phyloP scores from a whole-genome alignment of 495 filamentous ascomycete genomes.

The Penicillium tannophilum region DNA sequence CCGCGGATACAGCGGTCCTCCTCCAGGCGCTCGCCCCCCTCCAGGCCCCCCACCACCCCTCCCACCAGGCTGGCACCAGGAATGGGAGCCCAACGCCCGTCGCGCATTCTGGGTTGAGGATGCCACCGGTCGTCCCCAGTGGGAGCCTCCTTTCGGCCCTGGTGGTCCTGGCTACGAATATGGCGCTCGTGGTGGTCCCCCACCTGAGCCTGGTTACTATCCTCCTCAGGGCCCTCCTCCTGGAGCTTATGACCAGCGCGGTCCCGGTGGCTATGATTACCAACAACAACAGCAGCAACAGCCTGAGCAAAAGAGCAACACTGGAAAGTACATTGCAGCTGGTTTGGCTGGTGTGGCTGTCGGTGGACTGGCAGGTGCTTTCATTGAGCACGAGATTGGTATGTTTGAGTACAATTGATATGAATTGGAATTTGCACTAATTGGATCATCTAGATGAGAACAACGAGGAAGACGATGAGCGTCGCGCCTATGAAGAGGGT shows the following conservation, averaged over 20 bases:
- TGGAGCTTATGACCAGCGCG: conserved; percentile 12
- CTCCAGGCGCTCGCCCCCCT: conserved; percentile 30
- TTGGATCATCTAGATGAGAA: conserved; percentile 16
- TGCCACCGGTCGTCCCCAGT: conserved; percentile 60
- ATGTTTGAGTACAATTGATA: conserved; percentile 20
- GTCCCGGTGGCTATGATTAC: conserved; percentile 13
- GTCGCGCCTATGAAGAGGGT: conserved; percentile 26
- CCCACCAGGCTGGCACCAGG: conserved; percentile 60
- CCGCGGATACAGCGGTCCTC: conserved; percentile 10
- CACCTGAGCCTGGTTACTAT: conserved; percentile 30
- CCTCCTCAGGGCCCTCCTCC: conserved; percentile 17
- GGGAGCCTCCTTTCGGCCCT: conserved; percentile 49
- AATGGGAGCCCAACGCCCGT: conserved; percentile 58
- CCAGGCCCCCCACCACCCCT: conserved; percentile 50
- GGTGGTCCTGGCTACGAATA: conserved; percentile 4
- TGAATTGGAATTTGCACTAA: not conserved
- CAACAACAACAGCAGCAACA: conserved; percentile 30
- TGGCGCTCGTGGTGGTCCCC: conserved; percentile 28
- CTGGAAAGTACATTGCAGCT: conserved; percentile 47
- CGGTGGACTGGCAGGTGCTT: conserved; percentile 57
- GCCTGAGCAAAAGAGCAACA: conserved; percentile 39
- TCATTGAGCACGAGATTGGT: conserved; percentile 57
- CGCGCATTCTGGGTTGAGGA: conserved; percentile 64
- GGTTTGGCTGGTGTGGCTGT: conserved; percentile 58
- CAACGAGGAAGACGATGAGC: conserved; percentile 11